phyloP scores from a whole-genome alignment of 805 yeast species.

The Nakazawaea peltata region DNA sequence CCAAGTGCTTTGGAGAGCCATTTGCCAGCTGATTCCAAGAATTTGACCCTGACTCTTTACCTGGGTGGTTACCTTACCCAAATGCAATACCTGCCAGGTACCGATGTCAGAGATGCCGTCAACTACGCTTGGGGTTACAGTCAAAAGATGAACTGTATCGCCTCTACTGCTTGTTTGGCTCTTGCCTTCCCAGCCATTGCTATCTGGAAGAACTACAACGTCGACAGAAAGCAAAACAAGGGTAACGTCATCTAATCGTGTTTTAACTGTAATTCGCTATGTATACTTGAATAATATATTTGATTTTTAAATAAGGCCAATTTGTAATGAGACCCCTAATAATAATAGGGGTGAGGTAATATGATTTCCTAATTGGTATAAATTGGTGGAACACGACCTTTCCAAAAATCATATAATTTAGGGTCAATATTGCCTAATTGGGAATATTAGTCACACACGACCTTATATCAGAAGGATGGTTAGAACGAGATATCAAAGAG shows the following conservation, averaged over 20 bases:
- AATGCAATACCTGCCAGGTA: constrained; percentile 17
- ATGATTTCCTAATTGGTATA: too few relatives aligned
- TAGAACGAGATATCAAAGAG: too few relatives aligned
- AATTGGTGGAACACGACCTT: too few relatives aligned
- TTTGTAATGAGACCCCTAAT: too few relatives aligned
- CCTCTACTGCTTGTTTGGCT: constrained; percentile 18
- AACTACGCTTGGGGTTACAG: constrained; percentile 19
- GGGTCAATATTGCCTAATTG: too few relatives aligned
- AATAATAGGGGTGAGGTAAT: too few relatives aligned
- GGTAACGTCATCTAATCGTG: constrained; percentile 14
- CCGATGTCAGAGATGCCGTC: constrained; percentile 18
- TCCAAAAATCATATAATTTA: too few relatives aligned
- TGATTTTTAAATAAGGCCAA: too few relatives aligned
- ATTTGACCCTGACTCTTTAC: constrained; percentile 12
- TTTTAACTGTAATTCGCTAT: too few relatives aligned
- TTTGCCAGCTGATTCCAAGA: constrained; percentile 19
- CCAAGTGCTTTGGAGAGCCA: constrained; percentile 15
- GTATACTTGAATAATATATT: too few relatives aligned
- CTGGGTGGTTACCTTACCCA: constrained; percentile 17
- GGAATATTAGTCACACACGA: too few relatives aligned
- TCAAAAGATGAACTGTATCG: constrained; percentile 17
- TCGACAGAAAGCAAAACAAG: constrained; percentile 15
- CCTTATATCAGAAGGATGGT: too few relatives aligned
- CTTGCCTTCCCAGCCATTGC: constrained; percentile 17
- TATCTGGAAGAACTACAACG: constrained; percentile 21